Evolutionary conservation across 2,329 filamentous ascomycete species (phyloP), one percentile per base, ranked within the genome.

Genomic region (Anthostomella pinea): DNA sequence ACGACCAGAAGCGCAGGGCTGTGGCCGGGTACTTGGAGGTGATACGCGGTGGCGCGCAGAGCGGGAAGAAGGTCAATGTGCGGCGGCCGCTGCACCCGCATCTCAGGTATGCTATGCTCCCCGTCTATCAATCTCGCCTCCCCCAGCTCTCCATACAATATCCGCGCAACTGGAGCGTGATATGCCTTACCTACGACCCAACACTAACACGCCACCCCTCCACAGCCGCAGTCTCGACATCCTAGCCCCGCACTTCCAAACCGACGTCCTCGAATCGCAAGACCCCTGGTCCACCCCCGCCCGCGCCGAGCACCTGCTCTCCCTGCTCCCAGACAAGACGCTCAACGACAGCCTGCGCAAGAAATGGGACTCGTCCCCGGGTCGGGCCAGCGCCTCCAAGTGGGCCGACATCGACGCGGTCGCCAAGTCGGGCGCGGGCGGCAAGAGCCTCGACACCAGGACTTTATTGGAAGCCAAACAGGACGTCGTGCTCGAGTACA

Each of bases 401-500:
- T 98, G 93, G 93, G 79, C 86, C 17, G 93, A 97, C 60, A 97
- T 98, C 53, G 87, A 97, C 59, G 71, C 80, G 1, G 63, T 95
- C 9, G 93, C 91, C 30, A 87, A 87, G 63, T 79, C 81, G 1
- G 85, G 86, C 21, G 79, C 79, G 18, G 80, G 81, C 39, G 15
- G 14, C 57, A 84, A 81, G 55, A 73, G 75, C 8, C 75, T 95
- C n/a, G 83, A 93, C 50, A 64, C 81, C 0, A 79, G 75, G 45
- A 79, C 83, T 3, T 74, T 98, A 9, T 75, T 85, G 7, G 87
- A 96, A 54, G 88, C 89, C 15, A 97, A 96, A 66, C 89, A 96
- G 62, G 93, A 97, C 58, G 86, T 98, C 44, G 83, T 97, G 3
- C 78, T 98, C 19, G 93, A 98, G 66, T 97, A 98, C 67, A 96